Evolutionary conservation across 208 protist species (phyloP).

Genomic region (Phytomonas francai): DNA sequence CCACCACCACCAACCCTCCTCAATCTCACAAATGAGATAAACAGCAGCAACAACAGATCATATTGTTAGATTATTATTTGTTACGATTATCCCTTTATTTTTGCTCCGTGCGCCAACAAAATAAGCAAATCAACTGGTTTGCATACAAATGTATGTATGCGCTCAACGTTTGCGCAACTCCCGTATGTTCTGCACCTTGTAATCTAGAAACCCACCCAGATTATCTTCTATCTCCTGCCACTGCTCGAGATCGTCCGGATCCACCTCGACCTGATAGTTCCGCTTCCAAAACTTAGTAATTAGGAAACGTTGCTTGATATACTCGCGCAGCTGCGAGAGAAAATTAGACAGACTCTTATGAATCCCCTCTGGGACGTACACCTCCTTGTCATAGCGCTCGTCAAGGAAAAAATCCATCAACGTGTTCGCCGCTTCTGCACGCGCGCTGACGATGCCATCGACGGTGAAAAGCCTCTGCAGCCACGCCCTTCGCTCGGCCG

Average conservation of each 20-base stretch:
- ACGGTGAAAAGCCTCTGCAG: conserved; percentile 24
- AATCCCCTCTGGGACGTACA: conserved; percentile 61
- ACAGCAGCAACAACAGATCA: not conserved
- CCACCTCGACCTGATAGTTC: conserved; percentile 22
- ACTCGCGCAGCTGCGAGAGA: conserved; percentile 25
- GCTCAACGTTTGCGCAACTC: not conserved
- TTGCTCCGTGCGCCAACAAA: not conserved
- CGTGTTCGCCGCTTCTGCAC: conserved; percentile 72
- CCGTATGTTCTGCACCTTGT: conserved; percentile 29
- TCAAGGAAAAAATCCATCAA: conserved; percentile 74
- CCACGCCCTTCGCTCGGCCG: conserved; percentile 26
- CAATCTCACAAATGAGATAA: not conserved
- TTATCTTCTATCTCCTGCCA: conserved; percentile 68
- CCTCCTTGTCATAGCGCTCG: conserved; percentile 43
- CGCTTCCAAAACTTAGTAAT: conserved; percentile 32
- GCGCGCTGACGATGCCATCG: conserved; percentile 40
- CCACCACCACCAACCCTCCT: no score
- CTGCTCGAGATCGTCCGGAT: conserved; percentile 32
- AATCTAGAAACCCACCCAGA: conserved; percentile 56
- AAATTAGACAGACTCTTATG: conserved; percentile 32
- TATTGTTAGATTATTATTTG: not conserved
- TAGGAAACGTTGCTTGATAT: conserved; percentile 41
- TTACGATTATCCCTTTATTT: not conserved
- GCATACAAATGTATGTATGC: not conserved
- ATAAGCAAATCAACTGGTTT: not conserved